These are phyloP conservation scores for Penicillium psychrosexuale DNA, from an alignment of 2,329 filamentous ascomycete genomes.

Conservation along the genomic window DNA sequence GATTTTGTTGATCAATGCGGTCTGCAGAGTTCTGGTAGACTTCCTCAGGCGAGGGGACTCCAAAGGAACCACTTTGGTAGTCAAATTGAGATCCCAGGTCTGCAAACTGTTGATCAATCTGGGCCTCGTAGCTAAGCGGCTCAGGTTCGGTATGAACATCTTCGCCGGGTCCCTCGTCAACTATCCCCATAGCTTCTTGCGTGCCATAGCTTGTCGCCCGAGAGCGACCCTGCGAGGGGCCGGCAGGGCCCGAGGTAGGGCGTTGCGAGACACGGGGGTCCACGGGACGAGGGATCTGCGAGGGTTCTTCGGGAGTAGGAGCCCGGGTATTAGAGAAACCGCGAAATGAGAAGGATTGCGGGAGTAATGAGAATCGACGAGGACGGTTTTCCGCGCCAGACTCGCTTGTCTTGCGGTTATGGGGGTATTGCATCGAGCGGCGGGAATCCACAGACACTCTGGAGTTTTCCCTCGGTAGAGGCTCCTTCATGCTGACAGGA, in stretches of 20 bases:
- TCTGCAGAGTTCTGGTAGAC: conserved; percentile 33
- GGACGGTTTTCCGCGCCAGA: conserved; percentile 60
- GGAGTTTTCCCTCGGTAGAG: conserved; percentile 58
- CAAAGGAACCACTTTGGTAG: conserved; percentile 30
- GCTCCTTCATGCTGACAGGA: conserved; percentile 83
- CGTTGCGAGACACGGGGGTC: conserved; percentile 30
- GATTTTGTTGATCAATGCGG: conserved; percentile 29
- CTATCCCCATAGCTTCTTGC: conserved; percentile 30
- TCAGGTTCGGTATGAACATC: conserved; percentile 29
- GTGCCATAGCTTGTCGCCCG: conserved; percentile 35
- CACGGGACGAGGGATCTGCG: conserved; percentile 38
- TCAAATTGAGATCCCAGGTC: conserved; percentile 37
- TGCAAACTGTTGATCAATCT: conserved; percentile 44
- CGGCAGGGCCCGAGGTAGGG: conserved; percentile 37
- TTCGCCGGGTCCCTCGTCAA: conserved; percentile 30
- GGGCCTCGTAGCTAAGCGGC: conserved; percentile 37
- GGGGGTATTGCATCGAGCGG: conserved; percentile 66
- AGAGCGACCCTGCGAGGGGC: conserved; percentile 14
- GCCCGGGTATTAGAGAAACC: conserved; percentile 58
- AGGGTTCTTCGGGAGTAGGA: conserved; percentile 46
- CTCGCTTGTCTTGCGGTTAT: conserved; percentile 69
- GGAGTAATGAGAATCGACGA: conserved; percentile 69
- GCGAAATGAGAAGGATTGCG: conserved; percentile 62
- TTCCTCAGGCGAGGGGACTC: conserved; percentile 30
- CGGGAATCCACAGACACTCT: conserved; percentile 71